Evolutionary conservation across 495 filamentous ascomycete genomes (phyloP).

Genomic region (Hypoxylon lienhwacheense): DNA sequence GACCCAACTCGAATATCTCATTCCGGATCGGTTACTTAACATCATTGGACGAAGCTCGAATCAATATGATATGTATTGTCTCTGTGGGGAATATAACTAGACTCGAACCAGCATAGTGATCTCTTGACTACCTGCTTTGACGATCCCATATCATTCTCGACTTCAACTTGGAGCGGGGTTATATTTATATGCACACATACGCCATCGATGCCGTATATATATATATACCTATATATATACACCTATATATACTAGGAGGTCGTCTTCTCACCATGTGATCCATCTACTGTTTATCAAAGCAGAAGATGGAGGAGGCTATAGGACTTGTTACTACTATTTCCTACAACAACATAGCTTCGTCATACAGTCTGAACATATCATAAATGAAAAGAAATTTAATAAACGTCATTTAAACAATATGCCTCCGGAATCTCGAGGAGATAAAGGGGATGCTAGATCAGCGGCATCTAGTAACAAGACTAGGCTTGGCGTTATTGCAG

Average conservation of each 20-base stretch:
- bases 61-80: conserved; percentile 4
- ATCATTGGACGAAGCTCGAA: conserved; percentile 22
- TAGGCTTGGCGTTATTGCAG: conserved; percentile 75
- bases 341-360: background rate
- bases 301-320: too few relatives aligned
- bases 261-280: too few relatives aligned
- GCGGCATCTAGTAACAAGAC: conserved; percentile 39
- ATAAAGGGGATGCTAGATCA: conserved; percentile 5
- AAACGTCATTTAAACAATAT: conserved; percentile 13
- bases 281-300: too few relatives aligned
- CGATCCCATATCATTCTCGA: conserved; percentile 7
- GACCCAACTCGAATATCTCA: conserved; percentile 14
- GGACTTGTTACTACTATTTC: background rate
- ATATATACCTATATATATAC: too few relatives aligned
- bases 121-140: conserved; percentile 7
- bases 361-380: background rate
- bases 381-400: background rate
- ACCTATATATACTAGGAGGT: too few relatives aligned
- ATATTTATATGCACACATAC: conserved; percentile 1
- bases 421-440: conserved; percentile 31
- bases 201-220: background rate
- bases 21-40: conserved; percentile 23
- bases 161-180: conserved; percentile 21
- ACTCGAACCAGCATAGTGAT: conserved; percentile 19
- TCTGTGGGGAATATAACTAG: conserved; percentile 18